Base-by-base conservation (phyloP, 1,284 basidiomycete genomes). In the Apiotrichum siamense region DNA sequence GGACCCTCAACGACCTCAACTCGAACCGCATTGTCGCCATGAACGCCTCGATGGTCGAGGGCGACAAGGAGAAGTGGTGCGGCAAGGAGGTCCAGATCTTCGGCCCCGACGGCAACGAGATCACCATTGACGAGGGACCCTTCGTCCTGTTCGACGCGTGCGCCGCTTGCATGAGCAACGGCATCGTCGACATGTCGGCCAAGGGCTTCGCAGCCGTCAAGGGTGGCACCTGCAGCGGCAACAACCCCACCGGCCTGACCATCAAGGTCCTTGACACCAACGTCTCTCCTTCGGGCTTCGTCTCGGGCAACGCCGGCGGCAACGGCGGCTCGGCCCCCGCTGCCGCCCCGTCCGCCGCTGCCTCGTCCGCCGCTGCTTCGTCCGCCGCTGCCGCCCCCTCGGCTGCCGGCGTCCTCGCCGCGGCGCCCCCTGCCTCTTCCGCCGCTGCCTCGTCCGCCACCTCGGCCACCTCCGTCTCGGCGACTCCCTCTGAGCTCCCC, bases 131-230 rank as follows among this genome's bases (percentile, higher is more conserved):
- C 43, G 67, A 69, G 35, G 66, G 66, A 50, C 59, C 62, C 10
- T 54, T 69, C 21, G 57, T 65, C 41, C 57, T 67, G 31, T 65
- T 57, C 49, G 67, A 69, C 47, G 56, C 52, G 20, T 69, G 67
- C 47, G 61, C 46, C 23, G 63, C 60, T 9, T 65, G 63, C 42
- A 44, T 48, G 26, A 41, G 53, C 12, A 46, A 48, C 21, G 33
- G 12, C 12, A 67, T 63, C 24, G 45, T 69, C 38, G 67, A 69
- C 49, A 24, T 67, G 7, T 66, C 64, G 1, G 67, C 57, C 32
- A 48, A 55, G 47, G 55, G 48, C 12, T 60, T 60, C 25, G 40
- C 46, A 18, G 37, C 41, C 15, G 31, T 52, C 45, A 53, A 52
- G 44, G 55, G 53, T 27, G 58, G 56, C 18, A 42, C 29, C 33